A percentile compares a stretch with the other conserved stretches of the same genome.
Evolutionary conservation across 2,329 filamentous ascomycete species (phyloP).

Genomic region (Daldinia sp.): DNA sequence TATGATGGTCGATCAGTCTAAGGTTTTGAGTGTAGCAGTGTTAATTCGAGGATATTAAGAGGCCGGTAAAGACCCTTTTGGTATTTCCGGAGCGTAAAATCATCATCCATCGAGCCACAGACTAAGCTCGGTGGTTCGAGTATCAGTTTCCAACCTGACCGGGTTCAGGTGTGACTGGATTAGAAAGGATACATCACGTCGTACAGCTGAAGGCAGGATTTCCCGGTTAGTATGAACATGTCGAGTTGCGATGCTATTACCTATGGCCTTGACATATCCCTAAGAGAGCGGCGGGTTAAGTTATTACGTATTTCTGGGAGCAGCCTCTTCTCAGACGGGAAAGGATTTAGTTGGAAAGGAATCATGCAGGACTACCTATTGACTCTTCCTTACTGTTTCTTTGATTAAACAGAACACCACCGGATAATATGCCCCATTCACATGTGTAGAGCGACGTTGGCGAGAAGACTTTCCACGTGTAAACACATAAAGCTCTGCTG

Average conservation of each 20-base stretch:
- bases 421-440: constrained; percentile 25
- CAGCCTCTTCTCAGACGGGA: constrained; percentile 13
- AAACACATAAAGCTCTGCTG: constrained; percentile 24
- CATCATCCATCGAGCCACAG: constrained; percentile 5
- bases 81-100: not conserved
- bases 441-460: constrained; percentile 8
- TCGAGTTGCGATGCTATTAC: not conserved
- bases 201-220: constrained; percentile 24
- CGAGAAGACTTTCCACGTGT: constrained; percentile 16
- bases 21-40: not conserved
- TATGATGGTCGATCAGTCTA: not conserved
- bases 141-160: constrained; percentile 9
- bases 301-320: not conserved
- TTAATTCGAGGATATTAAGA: constrained; percentile 10
- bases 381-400: not conserved
- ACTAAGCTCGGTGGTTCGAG: constrained; percentile 20
- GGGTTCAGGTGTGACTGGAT: constrained; percentile 19
- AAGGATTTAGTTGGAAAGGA: constrained; percentile 1
- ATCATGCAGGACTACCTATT: not conserved
- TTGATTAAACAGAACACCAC: not conserved
- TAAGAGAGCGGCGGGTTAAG: not conserved
- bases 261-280: not conserved
- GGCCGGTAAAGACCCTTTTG: not conserved
- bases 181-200: constrained; percentile 35
- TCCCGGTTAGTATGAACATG: constrained; percentile 1